Conservation (phyloP, 164 flowering plant genomes). For the Vitis rupestris region DNA sequence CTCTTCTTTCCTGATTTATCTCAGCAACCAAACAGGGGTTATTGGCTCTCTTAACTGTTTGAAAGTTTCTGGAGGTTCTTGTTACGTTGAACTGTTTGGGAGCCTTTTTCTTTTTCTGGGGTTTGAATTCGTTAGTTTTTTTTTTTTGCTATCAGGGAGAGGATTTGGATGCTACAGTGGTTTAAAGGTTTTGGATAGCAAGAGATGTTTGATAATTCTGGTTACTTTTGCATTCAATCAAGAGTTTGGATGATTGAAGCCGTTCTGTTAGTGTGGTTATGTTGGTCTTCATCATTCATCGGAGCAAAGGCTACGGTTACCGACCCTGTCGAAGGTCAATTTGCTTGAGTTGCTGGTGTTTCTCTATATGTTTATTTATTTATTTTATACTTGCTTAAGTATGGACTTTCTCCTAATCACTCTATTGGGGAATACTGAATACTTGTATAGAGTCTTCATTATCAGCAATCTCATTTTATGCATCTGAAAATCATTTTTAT, state of each 20-base stretch:
- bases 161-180: not conserved
- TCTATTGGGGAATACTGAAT: too few relatives aligned
- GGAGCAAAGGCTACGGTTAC: constrained; percentile 24
- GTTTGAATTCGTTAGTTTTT: not conserved
- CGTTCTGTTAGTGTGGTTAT: constrained; percentile 13
- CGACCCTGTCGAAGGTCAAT: constrained; percentile 33
- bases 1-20: too few relatives aligned
- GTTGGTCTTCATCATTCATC: constrained; percentile 13
- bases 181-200: not conserved
- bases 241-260: constrained; percentile 9
- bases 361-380: not conserved
- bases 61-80: not conserved
- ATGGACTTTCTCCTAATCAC: too few relatives aligned
- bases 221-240: constrained; percentile 3
- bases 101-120: not conserved
- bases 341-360: not conserved
- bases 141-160: not conserved
- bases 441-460: too few relatives aligned
- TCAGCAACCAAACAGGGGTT: not conserved
- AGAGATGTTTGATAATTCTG: constrained; percentile 2
- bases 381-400: not conserved
- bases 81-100: not conserved
- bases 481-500: too few relatives aligned
- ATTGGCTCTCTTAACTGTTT: too few relatives aligned
- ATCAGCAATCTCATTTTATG: too few relatives aligned